Evolutionary conservation across 2,329 filamentous ascomycete genomes (phyloP), one percentile per base, ranked within the genome.

Genomic region (Alternaria arbusti): DNA sequence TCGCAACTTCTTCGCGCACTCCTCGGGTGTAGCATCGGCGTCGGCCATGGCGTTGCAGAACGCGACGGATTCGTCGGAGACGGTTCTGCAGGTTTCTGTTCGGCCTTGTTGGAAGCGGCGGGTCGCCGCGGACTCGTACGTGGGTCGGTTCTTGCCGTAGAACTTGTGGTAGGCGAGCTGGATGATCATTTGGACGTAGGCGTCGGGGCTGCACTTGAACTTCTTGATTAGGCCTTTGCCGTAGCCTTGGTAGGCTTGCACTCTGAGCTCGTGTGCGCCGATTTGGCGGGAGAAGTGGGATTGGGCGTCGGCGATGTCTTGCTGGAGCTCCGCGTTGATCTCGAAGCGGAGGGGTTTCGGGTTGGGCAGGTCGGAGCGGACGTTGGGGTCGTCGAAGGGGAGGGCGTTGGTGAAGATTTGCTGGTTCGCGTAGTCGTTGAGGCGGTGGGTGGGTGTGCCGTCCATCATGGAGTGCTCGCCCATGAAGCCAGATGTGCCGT

Each of bases 381-480:
- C 82, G 40, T 84, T 83, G 8, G 93, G 87, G 78, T 94, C 88
- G 64, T 91, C 91, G 78, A 97, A 92, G 81, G 97, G 94, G 63
- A 99, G 89, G 80, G 96, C 96, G 84, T 97, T 95, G 84, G 91
- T 90, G 83, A 97, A 94, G 80, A 98, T 97, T 76, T 92, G 87
- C 78, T 92, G 89, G 84, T 95, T 96, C 78, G 96, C 87, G 77
- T 94, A 96, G 86, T 99, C 96, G 81, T 97, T 99, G 15, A 99
- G 87, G 47, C 96, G 91, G 83, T 98, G 96, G 3, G 96, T 99
- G 1, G 96, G 94, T 7, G 96, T 99, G 69, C 96, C 96, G 79
- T 99, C 96, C 96, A 99, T 99, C 96, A 99, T 98, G 74, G 92
- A 96, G 86, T 99, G 96, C 84, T 99, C 96, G 76, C 96, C 96